Base-by-base conservation (phyloP, 306 rosid species). In the Erythrophleum fordii region DNA sequence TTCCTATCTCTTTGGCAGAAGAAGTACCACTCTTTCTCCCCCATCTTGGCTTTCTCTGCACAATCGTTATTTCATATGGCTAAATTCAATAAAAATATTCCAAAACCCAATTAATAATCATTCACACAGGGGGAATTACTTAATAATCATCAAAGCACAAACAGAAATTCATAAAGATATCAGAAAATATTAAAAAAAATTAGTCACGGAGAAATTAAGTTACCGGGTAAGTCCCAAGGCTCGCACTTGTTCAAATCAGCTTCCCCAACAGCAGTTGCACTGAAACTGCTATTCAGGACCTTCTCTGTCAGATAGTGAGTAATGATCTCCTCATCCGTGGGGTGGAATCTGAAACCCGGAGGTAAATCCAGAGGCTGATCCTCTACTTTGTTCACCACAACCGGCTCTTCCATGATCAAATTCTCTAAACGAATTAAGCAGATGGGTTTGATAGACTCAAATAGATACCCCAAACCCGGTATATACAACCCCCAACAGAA, bases 191-290 rank as follows among this genome's bases (percentile, higher is more conserved):
- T 2, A 22, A n/a, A n/a, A 20, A 9, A 14, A 56, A 48, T 14
- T 10, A 16, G 16, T 26, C 3, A 10, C 3, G 65, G 35, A 65
- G 23, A 45, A 44, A 81, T 53, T 53, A 28, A 61, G 90, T 79
- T 68, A 95, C 99, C 84, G 11, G 98, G 97, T 49, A 95, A 87
- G 84, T 95, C 99, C 99, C 99, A 95, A 2, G 98, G 98, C 11
- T 95, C 99, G 56, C 85, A 91, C 93, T 89, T 95, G 71, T 93
- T 93, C 66, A 95, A 82, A 88, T 95, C 99, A 48, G 94, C 99
- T 69, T 93, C 98, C 4, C 92, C 99, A 17, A 95, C 77, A 18
- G 99, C 99, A 56, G 79, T 73, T 41, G 99, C 95, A 68, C 75
- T 76, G 93, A 95, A 93, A 66, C 61, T 34, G 73, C 90, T 68